Evolutionary conservation across 441 rosid species (phyloP), one percentile per base, ranked within the genome.

Genomic region (Bruguiera hainesii): DNA sequence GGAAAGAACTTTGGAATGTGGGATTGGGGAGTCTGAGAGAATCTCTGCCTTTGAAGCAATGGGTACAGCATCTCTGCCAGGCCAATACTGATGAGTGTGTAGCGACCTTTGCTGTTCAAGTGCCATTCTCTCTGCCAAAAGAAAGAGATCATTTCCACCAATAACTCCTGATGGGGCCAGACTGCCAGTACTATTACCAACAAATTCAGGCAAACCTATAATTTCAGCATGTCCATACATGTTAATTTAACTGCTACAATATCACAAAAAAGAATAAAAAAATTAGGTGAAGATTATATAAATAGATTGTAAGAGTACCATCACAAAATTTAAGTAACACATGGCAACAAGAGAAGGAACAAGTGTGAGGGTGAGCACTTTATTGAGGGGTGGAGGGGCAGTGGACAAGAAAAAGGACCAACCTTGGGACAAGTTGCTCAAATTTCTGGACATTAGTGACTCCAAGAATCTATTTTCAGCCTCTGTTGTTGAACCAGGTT

Each of bases 391-490:
- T 23, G 13, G 50, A 25, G n/a, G 31, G 5, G 31, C 31, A 29
- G 23, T 29, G 51, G 51, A 65, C 19, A 70, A 64, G 15, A 49
- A 60, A 69, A 46, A 26, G 7, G 11, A 55, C 16, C 30, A 75
- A 96, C 98, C 99, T 85, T 89, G 82, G 39, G 91, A 73, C 53
- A 83, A 56, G 79, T 69, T 83, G 76, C 73, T 82, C 58, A 81
- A 67, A 65, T 78, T 85, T 53, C 86, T 87, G 37, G 94, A 75
- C 98, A 96, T 91, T 69, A 96, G 74, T 25, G 98, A 93, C 79
- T 91, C 99, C 80, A 96, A 73, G 76, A 88, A 96, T 78, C 85
- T 87, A 80, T 91, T 93, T 78, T 96, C 96, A 25, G 99, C 97
- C 71, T 93, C 97, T 13, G 83, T 84, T 53, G 87, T 74, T 13